phyloP scores from a whole-genome alignment of 306 rosid species.

The Prunus mume region DNA sequence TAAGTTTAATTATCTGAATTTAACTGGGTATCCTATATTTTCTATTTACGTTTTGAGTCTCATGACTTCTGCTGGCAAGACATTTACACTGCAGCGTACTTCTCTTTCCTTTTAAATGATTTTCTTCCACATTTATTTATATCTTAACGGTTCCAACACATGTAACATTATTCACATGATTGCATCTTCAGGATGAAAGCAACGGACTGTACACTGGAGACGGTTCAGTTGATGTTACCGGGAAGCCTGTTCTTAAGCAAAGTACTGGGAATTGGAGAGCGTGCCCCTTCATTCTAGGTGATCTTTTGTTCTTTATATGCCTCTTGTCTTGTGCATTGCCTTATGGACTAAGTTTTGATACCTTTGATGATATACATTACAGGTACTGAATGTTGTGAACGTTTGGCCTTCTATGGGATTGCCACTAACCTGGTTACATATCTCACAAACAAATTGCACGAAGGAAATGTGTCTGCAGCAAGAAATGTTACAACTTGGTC shows the following conservation, averaged over 20 bases:
- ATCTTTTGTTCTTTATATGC: constrained; percentile 11
- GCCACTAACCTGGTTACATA: constrained; percentile 90
- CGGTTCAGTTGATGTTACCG: constrained; percentile 48
- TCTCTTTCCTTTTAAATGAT: not conserved
- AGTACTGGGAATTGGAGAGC: constrained; percentile 64
- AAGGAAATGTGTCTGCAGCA: constrained; percentile 91
- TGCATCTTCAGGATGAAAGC: constrained; percentile 31
- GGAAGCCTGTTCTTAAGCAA: constrained; percentile 43
- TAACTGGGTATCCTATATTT: not conserved
- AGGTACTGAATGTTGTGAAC: constrained; percentile 93
- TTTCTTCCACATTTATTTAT: not conserved
- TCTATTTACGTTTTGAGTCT: not conserved
- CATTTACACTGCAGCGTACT: not conserved
- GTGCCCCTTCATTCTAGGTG: constrained; percentile 59
- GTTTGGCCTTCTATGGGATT: constrained; percentile 94
- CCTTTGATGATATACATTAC: constrained; percentile 6
- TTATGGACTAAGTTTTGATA: not conserved
- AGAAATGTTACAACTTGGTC: constrained; percentile 95
- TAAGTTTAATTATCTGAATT: not conserved
- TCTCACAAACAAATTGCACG: constrained; percentile 75
- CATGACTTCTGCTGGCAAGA: not conserved
- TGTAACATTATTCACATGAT: not conserved
- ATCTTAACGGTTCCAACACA: not conserved
- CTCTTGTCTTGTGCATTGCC: not conserved
- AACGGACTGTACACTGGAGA: constrained; percentile 43